A percentile compares a stretch with the other conserved stretches of the same genome.
Evolutionary conservation across 2,329 filamentous ascomycete genomes (phyloP).

Genomic region (Chaetothyriales sp.): DNA sequence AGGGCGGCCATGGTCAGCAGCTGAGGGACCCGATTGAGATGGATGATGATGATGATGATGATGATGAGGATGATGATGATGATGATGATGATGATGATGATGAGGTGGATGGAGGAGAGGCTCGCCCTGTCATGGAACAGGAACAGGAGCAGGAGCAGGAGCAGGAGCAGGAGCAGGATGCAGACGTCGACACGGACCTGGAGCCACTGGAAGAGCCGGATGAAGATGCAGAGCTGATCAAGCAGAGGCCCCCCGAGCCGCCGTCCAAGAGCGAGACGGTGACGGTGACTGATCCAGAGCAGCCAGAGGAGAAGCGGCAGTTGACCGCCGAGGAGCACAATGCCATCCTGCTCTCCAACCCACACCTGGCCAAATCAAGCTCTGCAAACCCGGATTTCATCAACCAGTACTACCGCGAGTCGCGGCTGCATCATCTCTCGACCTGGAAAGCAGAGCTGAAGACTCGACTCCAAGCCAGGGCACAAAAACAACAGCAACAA

Average conservation of each 20-base stretch:
- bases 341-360: conserved; percentile 65
- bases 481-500: no score
- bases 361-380: conserved; percentile 72
- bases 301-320: conserved; percentile 20
- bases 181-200: not conserved
- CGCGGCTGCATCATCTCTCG: conserved; percentile 82
- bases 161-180: no score
- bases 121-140: no score
- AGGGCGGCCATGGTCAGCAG: not conserved
- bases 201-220: not conserved
- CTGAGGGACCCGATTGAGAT: not conserved
- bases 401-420: conserved; percentile 89
- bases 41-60: not conserved
- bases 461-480: conserved; percentile 65
- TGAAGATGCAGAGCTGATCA: not conserved
- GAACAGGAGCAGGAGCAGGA: no score
- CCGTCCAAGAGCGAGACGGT: no score
- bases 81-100: not conserved
- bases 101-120: no score
- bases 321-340: conserved; percentile 91
- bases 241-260: not conserved
- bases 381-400: conserved; percentile 87
- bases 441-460: conserved; percentile 96
- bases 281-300: not conserved
- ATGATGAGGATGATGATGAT: not conserved